Evolutionary conservation across 2,329 filamentous ascomycete genomes (phyloP), one percentile per base, ranked within the genome.

Genomic region (Hypoxylon sp.): DNA sequence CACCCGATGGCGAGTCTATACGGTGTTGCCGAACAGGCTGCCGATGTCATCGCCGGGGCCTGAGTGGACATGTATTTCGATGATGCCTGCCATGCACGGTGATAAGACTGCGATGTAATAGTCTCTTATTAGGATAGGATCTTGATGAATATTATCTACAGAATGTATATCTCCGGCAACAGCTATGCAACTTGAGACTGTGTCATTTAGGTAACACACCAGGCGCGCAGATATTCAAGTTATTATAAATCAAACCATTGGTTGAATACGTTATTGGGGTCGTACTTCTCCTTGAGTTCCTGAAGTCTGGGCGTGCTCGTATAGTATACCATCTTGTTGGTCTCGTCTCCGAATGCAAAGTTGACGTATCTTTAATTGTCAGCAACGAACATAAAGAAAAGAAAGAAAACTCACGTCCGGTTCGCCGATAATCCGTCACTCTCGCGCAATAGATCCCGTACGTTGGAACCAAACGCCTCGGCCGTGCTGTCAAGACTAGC

Each of bases 11-110:
- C 84, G 0, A 81, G 85, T 0, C 82, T 82, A 0, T 87, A 86
- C 69, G 86, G 88, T 73, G 77, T 87, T 25, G 82, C 81, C 4
- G 87, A 88, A 76, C 88, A 88, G 76, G 86, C 87, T 0, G 85
- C 85, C 1, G 86, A 86, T 72, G 83, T 83, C 9, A 88, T 73
- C 23, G 39, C 66, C n/a, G 62, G n/a, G 14, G 58, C 58, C 37
- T 54, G 21, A 30, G 37, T n/a, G n/a, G n/a, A n/a, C n/a, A n/a
- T n/a, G n/a, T n/a, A n/a, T n/a, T n/a, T n/a, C n/a, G n/a, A n/a
- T n/a, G n/a, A n/a, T n/a, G n/a, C n/a, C n/a, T n/a, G n/a, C n/a
- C n/a, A n/a, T n/a, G n/a, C n/a, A n/a, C n/a, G n/a, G n/a, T n/a
- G n/a, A n/a, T n/a, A n/a, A n/a, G n/a, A n/a, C n/a, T n/a, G n/a